Conservation (phyloP, 2,329 filamentous ascomycete species). For the Fusarium guadeloupense region DNA sequence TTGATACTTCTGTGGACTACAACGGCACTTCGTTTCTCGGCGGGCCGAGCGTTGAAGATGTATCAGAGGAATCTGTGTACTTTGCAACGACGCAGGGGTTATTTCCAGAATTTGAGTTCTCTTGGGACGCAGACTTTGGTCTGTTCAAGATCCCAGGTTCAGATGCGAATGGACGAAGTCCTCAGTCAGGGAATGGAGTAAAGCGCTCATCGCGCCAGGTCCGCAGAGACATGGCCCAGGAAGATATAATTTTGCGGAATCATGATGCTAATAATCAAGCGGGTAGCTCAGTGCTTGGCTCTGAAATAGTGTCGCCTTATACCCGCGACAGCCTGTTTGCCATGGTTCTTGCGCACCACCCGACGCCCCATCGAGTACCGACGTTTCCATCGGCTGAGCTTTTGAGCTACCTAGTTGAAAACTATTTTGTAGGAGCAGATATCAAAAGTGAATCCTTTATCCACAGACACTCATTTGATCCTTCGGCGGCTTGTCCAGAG, state of each 20-base stretch:
- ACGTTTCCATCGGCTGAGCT: conserved; percentile 39
- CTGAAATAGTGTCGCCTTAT: conserved; percentile 16
- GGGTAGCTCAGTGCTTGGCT: conserved; percentile 2
- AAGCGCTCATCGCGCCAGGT: conserved; percentile 28
- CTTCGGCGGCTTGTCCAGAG: conserved; percentile 19
- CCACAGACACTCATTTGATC: conserved; percentile 35
- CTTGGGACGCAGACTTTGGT: conserved; percentile 36
- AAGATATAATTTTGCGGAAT: conserved; percentile 8
- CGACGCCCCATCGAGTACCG: conserved; percentile 31
- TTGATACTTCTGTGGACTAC: conserved; percentile 30
- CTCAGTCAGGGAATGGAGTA: conserved; percentile 20
- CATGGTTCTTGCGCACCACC: conserved; percentile 37
- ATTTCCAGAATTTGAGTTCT: conserved; percentile 34
- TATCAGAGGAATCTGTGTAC: conserved; percentile 24
- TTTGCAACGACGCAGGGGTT: conserved; percentile 21
- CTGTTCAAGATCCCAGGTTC: conserved; percentile 22
- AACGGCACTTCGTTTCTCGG: conserved; percentile 26
- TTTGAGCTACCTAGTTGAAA: conserved; percentile 32
- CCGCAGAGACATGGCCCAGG: conserved; percentile 22
- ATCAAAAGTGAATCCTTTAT: conserved; percentile 31
- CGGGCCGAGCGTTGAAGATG: conserved; percentile 21
- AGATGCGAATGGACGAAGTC: conserved; percentile 13
- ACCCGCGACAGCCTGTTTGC: conserved; percentile 39
- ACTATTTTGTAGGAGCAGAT: conserved; percentile 31
- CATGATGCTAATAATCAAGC: conserved; percentile 19